A percentile compares a stretch with the other conserved stretches of the same genome.
These are phyloP conservation scores for Pichia occidentalis DNA, from an alignment of 805 yeast species.

Conservation along the genomic window DNA sequence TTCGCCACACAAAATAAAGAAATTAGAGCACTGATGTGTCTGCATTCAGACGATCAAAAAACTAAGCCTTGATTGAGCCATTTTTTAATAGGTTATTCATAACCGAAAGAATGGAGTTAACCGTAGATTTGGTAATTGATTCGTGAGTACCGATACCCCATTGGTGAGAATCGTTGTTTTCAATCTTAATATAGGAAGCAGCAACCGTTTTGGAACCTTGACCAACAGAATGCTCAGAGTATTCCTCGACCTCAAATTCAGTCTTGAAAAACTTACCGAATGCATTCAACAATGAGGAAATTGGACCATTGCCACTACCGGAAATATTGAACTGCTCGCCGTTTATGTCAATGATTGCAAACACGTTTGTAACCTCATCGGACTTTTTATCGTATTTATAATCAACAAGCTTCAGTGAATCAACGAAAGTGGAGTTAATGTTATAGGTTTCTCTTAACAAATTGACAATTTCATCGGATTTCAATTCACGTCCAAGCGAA, in stretches of 20 bases:
- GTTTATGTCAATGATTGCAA: slow-evolving; percentile 35
- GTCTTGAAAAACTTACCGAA: slow-evolving; percentile 45
- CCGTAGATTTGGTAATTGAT: slow-evolving; percentile 83
- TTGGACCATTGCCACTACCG: slow-evolving; percentile 75
- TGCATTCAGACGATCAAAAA: neutral
- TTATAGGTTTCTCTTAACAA: slow-evolving; percentile 54
- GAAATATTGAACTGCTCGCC: slow-evolving; percentile 31
- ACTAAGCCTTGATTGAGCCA: neutral
- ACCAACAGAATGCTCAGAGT: slow-evolving; percentile 69
- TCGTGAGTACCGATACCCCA: slow-evolving; percentile 96
- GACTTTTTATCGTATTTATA: slow-evolving; percentile 33
- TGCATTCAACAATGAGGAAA: slow-evolving; percentile 66
- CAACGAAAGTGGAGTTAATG: slow-evolving; percentile 32
- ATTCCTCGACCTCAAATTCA: slow-evolving; percentile 56
- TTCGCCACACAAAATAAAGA: no score
- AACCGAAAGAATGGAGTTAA: slow-evolving; percentile 59
- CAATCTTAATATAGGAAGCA: slow-evolving; percentile 53
- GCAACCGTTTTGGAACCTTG: slow-evolving; percentile 66
- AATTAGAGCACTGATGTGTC: no score
- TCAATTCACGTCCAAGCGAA: slow-evolving; percentile 59
- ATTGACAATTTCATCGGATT: slow-evolving; percentile 54
- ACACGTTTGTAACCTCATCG: slow-evolving; percentile 37
- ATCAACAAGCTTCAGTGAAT: slow-evolving; percentile 34
- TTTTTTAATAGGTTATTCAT: slow-evolving; percentile 39
- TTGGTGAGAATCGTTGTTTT: slow-evolving; percentile 23